Evolutionary conservation across 495 filamentous ascomycete genomes (phyloP).

Genomic region (Penicillium crystallinum): DNA sequence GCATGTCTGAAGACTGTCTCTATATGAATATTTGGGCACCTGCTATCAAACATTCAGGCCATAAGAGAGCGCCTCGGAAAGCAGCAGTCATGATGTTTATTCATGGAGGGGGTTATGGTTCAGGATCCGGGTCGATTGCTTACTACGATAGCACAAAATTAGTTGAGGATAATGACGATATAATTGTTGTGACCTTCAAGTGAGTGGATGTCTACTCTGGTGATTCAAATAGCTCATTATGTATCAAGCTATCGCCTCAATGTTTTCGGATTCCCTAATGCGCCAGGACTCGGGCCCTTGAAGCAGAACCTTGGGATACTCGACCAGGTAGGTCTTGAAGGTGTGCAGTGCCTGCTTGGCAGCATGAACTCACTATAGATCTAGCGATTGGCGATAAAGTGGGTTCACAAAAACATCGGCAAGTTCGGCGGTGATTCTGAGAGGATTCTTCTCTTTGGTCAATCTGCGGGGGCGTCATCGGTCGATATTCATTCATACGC

Average conservation of each 20-base stretch:
- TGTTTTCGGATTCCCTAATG: constrained; percentile 35
- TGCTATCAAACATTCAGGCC: neutral
- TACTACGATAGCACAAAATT: constrained; percentile 36
- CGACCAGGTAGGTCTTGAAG: constrained; percentile 21
- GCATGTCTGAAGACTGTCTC: constrained; percentile 47
- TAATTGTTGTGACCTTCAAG: constrained; percentile 33
- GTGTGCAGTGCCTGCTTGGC: neutral
- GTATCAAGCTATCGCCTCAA: constrained; percentile 27
- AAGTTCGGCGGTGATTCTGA: constrained; percentile 35
- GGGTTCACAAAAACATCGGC: constrained; percentile 30
- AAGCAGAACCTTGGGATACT: constrained; percentile 29
- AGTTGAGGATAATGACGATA: constrained; percentile 23
- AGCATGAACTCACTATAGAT: neutral
- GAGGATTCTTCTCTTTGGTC: constrained; percentile 31
- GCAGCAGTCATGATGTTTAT: constrained; percentile 19
- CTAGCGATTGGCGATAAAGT: constrained; percentile 34
- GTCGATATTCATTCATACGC: constrained; percentile 29
- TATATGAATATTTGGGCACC: constrained; percentile 49
- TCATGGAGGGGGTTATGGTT: constrained; percentile 24
- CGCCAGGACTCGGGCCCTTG: constrained; percentile 14
- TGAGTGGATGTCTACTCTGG: neutral
- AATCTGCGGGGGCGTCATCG: constrained; percentile 29
- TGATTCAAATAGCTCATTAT: neutral
- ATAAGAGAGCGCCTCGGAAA: neutral
- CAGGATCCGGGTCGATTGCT: constrained; percentile 27